Base-by-base conservation (phyloP, 2,329 filamentous ascomycete genomes). In the Colletotrichum sp. region DNA sequence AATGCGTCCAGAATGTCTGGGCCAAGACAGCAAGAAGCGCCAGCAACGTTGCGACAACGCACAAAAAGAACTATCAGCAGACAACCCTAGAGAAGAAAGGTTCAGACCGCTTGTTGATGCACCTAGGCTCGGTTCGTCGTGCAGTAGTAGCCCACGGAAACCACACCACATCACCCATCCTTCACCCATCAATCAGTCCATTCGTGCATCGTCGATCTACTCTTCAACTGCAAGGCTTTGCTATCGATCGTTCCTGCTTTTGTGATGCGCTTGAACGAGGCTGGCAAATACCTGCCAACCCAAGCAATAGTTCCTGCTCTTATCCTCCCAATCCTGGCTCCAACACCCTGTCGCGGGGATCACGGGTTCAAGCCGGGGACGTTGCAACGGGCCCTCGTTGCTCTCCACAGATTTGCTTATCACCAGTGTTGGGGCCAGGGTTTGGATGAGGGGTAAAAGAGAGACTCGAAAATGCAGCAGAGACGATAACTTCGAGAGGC, bases 41-140 rank as follows among this genome's bases (percentile, higher is more conserved):
- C 34, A 48, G 24, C 38, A 64, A 38, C 15, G 24, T 28, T 63
- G 16, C 55, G 38, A 18, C 30, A 38, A 12, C 15, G 21, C 13
- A 15, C 32, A 24, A 34, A 28, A 61, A 16, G 32, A 70, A 55
- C 7, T 26, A 57, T 26, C 21, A 21, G 16, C 21, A n/a, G 36
- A 18, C 61, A 36, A 28, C 15, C 21, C 61, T 12, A 24, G 38
- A 26, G 13, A 64, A 64, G 34, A 61, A 66, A 66, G 43, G 8
- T 67, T 76, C 52, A 71, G 74, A 76, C 67, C 71, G 74, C 57
- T 30, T 76, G 66, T 57, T 38, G 28, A 72, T 71, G 71, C 74
- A 71, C 26, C 71, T 66, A 74, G 66, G 66, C 52, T 71, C 74
- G 71, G 72, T 75, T 38, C 71, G 34, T 34, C 24, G 21, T 75